A percentile compares a stretch with the other conserved stretches of the same genome.
These are phyloP conservation scores for Aaosphaeria arxii DNA, from an alignment of 2,329 filamentous ascomycete species.

Conservation along the genomic window DNA sequence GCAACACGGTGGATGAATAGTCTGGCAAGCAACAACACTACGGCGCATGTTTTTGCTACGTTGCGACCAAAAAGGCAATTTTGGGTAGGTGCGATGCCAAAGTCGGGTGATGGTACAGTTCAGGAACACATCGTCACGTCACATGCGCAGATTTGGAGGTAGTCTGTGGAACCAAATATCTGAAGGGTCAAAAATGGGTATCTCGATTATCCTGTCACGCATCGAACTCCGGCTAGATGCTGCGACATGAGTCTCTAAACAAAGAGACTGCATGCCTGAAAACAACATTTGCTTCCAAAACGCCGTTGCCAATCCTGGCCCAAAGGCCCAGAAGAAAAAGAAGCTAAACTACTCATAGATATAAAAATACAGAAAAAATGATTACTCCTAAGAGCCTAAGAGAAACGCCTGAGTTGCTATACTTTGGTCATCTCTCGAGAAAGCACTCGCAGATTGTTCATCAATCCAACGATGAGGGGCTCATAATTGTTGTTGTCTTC, in stretches of 20 bases:
- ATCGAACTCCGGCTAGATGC: constrained; percentile 19
- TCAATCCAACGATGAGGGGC: constrained; percentile 67
- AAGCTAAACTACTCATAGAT: background rate
- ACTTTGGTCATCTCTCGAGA: constrained; percentile 32
- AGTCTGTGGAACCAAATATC: no score
- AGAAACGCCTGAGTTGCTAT: background rate
- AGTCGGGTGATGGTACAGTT: no score
- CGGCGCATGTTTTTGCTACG: no score
- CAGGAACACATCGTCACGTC: no score
- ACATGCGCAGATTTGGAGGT: no score
- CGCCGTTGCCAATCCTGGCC: background rate
- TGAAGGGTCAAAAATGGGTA: constrained; percentile 16
- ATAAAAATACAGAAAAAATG: background rate
- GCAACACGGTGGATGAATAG: no score
- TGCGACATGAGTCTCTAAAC: constrained; percentile 1
- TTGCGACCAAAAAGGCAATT: no score
- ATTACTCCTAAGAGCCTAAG: background rate
- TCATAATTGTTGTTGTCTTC: constrained; percentile 50
- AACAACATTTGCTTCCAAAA: background rate
- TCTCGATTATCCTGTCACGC: constrained; percentile 20
- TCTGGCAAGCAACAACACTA: no score
- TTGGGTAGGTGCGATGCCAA: no score
- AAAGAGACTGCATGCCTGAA: no score
- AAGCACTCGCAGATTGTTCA: constrained; percentile 59
- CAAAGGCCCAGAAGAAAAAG: background rate